phyloP scores from a whole-genome alignment of 768 basidiomycete genomes.

The Rhizopogon roseolus region DNA sequence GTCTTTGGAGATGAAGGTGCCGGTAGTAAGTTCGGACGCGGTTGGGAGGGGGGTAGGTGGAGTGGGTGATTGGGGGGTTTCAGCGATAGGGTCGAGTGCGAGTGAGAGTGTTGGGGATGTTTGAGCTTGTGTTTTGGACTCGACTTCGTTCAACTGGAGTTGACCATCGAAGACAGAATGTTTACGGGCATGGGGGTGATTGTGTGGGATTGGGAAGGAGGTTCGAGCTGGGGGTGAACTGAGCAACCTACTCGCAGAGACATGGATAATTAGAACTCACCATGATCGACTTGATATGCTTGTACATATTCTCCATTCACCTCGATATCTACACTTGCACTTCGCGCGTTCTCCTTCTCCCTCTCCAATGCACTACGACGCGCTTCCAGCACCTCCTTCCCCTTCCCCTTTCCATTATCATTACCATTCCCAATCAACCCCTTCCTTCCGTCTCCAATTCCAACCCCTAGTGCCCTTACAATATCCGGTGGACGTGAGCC shows the following conservation, averaged over 20 bases:
- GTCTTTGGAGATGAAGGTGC: slow-evolving; percentile 20
- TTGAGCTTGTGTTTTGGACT: slow-evolving; percentile 11
- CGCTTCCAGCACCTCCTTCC: slow-evolving; percentile 48
- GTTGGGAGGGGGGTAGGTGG: slow-evolving; percentile 34
- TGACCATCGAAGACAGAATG: slow-evolving; percentile 58
- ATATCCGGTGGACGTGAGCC: slow-evolving; percentile 27
- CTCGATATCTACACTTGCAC: not conserved
- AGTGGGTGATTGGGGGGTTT: slow-evolving; percentile 34
- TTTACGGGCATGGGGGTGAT: slow-evolving; percentile 78
- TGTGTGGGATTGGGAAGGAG: slow-evolving; percentile 45
- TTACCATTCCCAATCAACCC: slow-evolving; percentile 49
- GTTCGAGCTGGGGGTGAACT: slow-evolving; percentile 34
- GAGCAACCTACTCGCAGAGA: not conserved
- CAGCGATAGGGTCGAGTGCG: slow-evolving; percentile 44
- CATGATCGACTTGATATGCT: slow-evolving; percentile 21
- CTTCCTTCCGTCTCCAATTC: slow-evolving; percentile 38
- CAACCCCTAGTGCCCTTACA: slow-evolving; percentile 13
- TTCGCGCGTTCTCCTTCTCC: slow-evolving; percentile 31
- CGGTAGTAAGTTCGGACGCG: too few relatives aligned
- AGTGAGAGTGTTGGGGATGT: slow-evolving; percentile 40
- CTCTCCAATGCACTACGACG: slow-evolving; percentile 51
- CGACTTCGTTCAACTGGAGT: slow-evolving; percentile 27
- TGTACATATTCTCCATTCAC: slow-evolving; percentile 22
- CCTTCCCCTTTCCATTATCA: slow-evolving; percentile 27
- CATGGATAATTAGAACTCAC: slow-evolving; percentile 7